Evolutionary conservation across 108 stramenopile species (phyloP), one percentile per base, ranked within the genome.

Genomic region (Phaeodactylum tricornutum): DNA sequence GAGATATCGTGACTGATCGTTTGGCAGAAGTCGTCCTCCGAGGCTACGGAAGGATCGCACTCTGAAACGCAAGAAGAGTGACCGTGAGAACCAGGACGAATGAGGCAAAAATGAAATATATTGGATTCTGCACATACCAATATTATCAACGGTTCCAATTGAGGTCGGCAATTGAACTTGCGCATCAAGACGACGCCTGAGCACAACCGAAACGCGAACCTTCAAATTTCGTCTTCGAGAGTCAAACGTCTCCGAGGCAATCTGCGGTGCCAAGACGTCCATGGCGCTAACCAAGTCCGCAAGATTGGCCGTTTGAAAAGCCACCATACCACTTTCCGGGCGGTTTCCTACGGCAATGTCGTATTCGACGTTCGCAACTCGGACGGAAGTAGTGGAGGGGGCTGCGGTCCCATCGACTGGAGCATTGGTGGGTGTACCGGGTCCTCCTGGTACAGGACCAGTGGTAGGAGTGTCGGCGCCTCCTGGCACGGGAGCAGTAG

Each of bases 201-300:
- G n/a, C 4, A 45, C 19, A 15, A 49, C 45, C 12, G 27, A 21
- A 11, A 55, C n/a, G 43, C 44, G 14, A 4, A 41, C 2, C 8
- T 32, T 24, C 19, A 55, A 15, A 5, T 20, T 14, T 9, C 55
- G 42, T 2, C 45, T 3, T 15, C 52, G 37, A 20, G 37, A 38
- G 29, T 47, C 28, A 29, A 58, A 50, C 2, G 48, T 36, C 2
- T 48, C 40, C 34, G 28, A 4, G 15, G 34, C 64, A 12, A 68
- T 43, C 7, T 45, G 17, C 15, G 39, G 15, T n/a, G 60, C 67
- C 31, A 68, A 32, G 0, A 21, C 1, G 38, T 61, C 47, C 67
- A 68, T 68, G 53, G 67, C 67, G 2, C 19, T 37, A 6, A 29
- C 11, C 57, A 69, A 54, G 21, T 58, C 57, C 8, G 12, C 23